A percentile compares a stretch with the other conserved stretches of the same genome.
Conservation (phyloP, 352 stramenopile genomes). For the Globisporangium iwayamae region DNA sequence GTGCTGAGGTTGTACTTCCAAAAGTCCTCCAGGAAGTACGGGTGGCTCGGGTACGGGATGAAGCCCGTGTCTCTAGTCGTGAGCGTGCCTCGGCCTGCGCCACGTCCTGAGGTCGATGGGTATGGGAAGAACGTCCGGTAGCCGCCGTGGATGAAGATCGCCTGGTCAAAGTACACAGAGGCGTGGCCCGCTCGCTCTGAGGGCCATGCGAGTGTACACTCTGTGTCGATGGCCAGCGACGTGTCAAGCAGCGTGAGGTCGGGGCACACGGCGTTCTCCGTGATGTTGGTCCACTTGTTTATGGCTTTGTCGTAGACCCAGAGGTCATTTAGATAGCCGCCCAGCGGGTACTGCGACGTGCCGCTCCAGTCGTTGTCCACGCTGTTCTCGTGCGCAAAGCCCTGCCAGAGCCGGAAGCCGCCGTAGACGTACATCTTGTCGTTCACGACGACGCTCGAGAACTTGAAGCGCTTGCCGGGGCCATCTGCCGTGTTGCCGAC, state of each 20-base stretch:
- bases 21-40: conserved; percentile 93
- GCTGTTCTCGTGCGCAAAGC: conserved; percentile 91
- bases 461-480: conserved; percentile 92
- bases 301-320: conserved; percentile 80
- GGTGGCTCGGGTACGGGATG: conserved; percentile 87
- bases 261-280: conserved; percentile 62
- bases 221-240: conserved; percentile 57
- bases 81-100: conserved; percentile 65
- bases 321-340: conserved; percentile 94
- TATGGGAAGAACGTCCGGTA: conserved; percentile 96
- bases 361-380: conserved; percentile 83
- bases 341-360: conserved; percentile 69
- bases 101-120: conserved; percentile 81
- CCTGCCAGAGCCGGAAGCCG: conserved; percentile 94
- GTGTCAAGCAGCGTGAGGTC: conserved; percentile 49
- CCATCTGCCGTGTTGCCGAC: conserved; percentile 47
- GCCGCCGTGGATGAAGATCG: conserved; percentile 89
- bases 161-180: conserved; percentile 66
- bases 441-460: conserved; percentile 71
- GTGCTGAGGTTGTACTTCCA: conserved; percentile 92
- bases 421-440: conserved; percentile 86
- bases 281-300: conserved; percentile 71
- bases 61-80: conserved; percentile 49
- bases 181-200: conserved; percentile 83
- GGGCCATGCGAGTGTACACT: conserved; percentile 89